Evolutionary conservation across 1,139 yeast genomes (phyloP).

Genomic region (Blastobotrys petasosporus): DNA sequence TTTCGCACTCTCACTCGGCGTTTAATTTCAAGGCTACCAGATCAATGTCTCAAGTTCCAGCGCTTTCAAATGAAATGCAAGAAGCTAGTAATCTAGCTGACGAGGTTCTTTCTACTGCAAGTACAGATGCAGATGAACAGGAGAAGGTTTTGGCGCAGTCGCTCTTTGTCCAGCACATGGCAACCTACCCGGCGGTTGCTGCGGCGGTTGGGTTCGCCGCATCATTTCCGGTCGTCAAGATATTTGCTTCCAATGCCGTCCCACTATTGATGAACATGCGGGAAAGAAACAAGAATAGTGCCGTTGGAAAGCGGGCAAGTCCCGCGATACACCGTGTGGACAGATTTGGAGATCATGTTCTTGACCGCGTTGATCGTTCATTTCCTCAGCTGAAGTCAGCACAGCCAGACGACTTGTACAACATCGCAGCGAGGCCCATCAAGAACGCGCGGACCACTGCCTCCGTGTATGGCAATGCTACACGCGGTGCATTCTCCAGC

Average conservation of each 20-base stretch:
- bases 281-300: conserved; percentile 32
- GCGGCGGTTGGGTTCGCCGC: conserved; percentile 55
- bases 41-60: not conserved
- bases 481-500: conserved; percentile 26
- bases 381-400: conserved; percentile 34
- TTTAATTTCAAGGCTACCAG: not conserved
- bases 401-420: conserved; percentile 33
- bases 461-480: conserved; percentile 27
- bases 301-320: conserved; percentile 31
- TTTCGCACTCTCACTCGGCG: conserved; percentile 1
- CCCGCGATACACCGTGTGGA: conserved; percentile 33
- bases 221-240: conserved; percentile 53
- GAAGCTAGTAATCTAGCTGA: not conserved
- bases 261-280: conserved; percentile 44
- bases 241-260: conserved; percentile 53
- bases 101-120: not conserved
- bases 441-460: conserved; percentile 28
- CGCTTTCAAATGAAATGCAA: not conserved
- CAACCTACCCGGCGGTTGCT: conserved; percentile 52
- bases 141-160: conserved; percentile 26
- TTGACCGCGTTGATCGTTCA: conserved; percentile 31
- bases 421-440: conserved; percentile 31
- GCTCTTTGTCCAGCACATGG: conserved; percentile 37
- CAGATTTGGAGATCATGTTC: conserved; percentile 32
- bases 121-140: conserved; percentile 1